A percentile compares a stretch with the other conserved stretches of the same genome.
These are phyloP conservation scores for Kwoniella pini DNA, from an alignment of 768 basidiomycete species.

Conservation along the genomic window DNA sequence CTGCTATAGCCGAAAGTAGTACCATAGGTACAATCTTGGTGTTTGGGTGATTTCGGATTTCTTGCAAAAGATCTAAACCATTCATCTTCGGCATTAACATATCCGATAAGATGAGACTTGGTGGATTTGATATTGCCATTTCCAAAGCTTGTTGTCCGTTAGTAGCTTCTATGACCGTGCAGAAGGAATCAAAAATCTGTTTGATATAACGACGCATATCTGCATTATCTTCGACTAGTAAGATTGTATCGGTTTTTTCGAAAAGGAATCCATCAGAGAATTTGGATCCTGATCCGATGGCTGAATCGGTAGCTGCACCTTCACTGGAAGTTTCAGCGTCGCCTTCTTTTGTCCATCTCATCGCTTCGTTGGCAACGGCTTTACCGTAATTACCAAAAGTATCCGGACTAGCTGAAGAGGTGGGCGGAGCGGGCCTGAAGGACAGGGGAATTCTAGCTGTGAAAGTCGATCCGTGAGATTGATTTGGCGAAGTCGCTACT, in stretches of 20 bases:
- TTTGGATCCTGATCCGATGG: conserved; percentile 12
- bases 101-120: conserved; percentile 55
- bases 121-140: conserved; percentile 39
- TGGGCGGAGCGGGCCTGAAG: background rate
- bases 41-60: conserved; percentile 37
- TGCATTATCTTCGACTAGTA: conserved; percentile 52
- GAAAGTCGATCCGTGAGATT: conserved; percentile 43
- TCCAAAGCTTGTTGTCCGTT: conserved; percentile 52
- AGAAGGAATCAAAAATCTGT: conserved; percentile 53
- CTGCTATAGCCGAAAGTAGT: conserved; percentile 52
- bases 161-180: conserved; percentile 52
- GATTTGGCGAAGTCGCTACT: conserved; percentile 38
- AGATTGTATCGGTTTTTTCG: conserved; percentile 50
- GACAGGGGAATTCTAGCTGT: conserved; percentile 43
- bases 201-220: conserved; percentile 55
- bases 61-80: conserved; percentile 41
- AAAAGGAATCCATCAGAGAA: conserved; percentile 47
- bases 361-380: conserved; percentile 53
- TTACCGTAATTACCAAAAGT: conserved; percentile 46
- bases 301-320: conserved; percentile 14
- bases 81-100: conserved; percentile 54
- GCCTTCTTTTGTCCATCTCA: conserved; percentile 41
- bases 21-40: conserved; percentile 49
- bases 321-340: conserved; percentile 25
- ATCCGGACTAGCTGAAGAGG: background rate